Evolutionary conservation across 345 rosid genomes (phyloP).

Genomic region (Kernera saxatilis): DNA sequence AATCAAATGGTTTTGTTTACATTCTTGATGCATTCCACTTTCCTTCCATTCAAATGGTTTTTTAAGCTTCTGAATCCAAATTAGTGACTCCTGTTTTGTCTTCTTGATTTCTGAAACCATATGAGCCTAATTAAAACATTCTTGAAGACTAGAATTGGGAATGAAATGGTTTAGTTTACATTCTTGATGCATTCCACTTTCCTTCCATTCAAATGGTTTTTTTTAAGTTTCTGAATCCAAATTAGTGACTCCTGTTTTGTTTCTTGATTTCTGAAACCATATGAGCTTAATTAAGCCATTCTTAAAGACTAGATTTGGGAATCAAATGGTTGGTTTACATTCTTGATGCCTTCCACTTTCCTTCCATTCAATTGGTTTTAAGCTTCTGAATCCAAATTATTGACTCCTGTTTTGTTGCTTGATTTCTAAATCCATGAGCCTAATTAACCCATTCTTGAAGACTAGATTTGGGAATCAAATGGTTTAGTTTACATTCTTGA

Average conservation of each 20-base stretch:
- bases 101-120: background rate
- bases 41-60: background rate
- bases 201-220: background rate
- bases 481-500: background rate
- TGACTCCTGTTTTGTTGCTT: background rate
- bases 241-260: background rate
- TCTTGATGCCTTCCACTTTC: background rate
- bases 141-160: background rate
- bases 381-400: background rate
- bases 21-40: background rate
- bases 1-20: background rate
- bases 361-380: background rate
- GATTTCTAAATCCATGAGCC: background rate
- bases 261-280: background rate
- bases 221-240: background rate
- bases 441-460: background rate
- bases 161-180: background rate
- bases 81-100: background rate
- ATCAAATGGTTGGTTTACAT: background rate
- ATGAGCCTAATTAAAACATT: background rate
- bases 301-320: background rate
- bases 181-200: background rate
- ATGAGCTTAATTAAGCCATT: background rate
- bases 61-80: background rate
- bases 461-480: background rate